These are phyloP conservation scores for Eucalyptus leucophloia DNA, from an alignment of 345 rosid species.

Conservation along the genomic window DNA sequence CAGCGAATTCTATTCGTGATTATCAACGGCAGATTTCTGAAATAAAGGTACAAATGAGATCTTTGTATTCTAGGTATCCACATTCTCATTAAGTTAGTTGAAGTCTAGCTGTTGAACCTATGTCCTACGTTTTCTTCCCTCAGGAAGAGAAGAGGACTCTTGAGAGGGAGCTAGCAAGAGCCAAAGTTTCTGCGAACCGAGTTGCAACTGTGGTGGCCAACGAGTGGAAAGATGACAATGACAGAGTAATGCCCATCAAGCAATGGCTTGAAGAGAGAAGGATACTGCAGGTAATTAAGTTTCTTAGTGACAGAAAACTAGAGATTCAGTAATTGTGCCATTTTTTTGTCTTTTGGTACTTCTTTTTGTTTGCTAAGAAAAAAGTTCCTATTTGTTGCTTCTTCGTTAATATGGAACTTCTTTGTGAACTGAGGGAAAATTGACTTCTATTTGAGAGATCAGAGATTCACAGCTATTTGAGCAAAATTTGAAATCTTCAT, in stretches of 20 bases:
- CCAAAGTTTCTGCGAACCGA: slow-evolving; percentile 66
- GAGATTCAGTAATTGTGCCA: not conserved
- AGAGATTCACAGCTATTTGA: not conserved
- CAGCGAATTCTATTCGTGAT: slow-evolving; percentile 76
- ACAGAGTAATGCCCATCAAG: slow-evolving; percentile 84
- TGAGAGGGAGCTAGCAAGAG: slow-evolving; percentile 91
- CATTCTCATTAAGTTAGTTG: not conserved
- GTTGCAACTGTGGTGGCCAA: slow-evolving; percentile 86
- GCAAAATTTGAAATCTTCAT: not conserved
- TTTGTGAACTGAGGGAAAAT: not conserved
- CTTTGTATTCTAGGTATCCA: not conserved
- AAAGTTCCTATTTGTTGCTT: not conserved
- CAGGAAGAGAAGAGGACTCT: slow-evolving; percentile 89
- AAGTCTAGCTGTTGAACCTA: not conserved
- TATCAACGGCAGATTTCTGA: slow-evolving; percentile 62
- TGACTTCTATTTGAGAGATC: not conserved
- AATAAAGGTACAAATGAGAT: slow-evolving; percentile 37
- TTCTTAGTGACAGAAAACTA: not conserved
- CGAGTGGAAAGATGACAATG: slow-evolving; percentile 94
- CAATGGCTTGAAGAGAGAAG: slow-evolving; percentile 91
- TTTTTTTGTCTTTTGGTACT: not conserved
- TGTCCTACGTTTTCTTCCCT: not conserved
- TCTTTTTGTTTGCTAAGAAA: not conserved
- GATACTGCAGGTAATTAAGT: slow-evolving; percentile 54
- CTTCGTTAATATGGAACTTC: not conserved